Evolutionary conservation across 2,329 filamentous ascomycete species (phyloP), one percentile per base, ranked within the genome.

Genomic region (Beauveria sp.): DNA sequence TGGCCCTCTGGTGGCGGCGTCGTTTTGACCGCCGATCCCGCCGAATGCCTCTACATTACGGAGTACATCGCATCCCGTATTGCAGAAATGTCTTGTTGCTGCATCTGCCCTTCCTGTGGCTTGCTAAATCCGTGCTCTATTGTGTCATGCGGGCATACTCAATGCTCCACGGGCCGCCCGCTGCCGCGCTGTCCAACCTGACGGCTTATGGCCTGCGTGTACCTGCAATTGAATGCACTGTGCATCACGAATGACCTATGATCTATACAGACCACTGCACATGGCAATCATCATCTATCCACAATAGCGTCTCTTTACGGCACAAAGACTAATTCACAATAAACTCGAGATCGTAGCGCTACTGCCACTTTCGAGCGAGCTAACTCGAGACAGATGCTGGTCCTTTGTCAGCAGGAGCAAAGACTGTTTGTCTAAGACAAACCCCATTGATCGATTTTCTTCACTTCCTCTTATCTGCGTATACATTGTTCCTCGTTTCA

Each of bases 21-120:
- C 28, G n/a, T 22, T 28, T 60, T 48, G 49, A 60, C 50, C 42
- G 58, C 50, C 50, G 40, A 60, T 60, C 58, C 58, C 53, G 10
- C 40, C 49, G 26, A 53, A 28, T 48, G 20, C 28, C 34, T 53
- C 24, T 45, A 50, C 50, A 60, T 48, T 38, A 38, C 12, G 12
- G 34, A 16, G 26, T 43, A 59, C 18, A 24, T 58, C 1, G 8
- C 43, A 22, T 50, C 40, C 38, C 28, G 6, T 40, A n/a, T 49
- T 24, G 28, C 28, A 45, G 34, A 42, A 16, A 38, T 18, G 31
- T 50, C 53, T 55, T 45, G 31, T 38, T 50, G 20, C 46, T 58
- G 55, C 46, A 58, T 58, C 31, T 57, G 12, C 10, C 16, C 8
- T n/a, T 38, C 43, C 31, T 50, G 55, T 50, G 55, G 55, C 55